These are phyloP conservation scores for Cadophora sp. DNA, from an alignment of 2,329 filamentous ascomycete genomes.

Conservation along the genomic window DNA sequence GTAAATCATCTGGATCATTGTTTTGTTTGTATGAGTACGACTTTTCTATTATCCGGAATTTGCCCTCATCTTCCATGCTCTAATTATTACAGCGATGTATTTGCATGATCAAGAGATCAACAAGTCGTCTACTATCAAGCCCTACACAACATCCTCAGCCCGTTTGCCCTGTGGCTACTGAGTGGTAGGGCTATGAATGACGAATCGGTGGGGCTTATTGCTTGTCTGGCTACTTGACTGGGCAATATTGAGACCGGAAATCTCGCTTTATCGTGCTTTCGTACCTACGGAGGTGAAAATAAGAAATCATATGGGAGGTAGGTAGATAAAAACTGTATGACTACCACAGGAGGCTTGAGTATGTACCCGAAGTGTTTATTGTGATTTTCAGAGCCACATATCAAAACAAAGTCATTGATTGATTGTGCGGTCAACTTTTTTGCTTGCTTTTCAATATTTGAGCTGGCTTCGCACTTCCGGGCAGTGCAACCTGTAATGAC, in stretches of 20 bases:
- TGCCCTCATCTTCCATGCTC: not conserved
- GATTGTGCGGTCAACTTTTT: not conserved
- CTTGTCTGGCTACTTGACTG: not conserved
- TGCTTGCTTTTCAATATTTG: not conserved
- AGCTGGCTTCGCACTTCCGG: not conserved
- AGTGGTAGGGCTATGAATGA: constrained; percentile 9
- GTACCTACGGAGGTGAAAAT: too few relatives aligned
- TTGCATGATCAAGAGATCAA: not conserved
- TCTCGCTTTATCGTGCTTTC: not conserved
- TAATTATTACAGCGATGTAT: not conserved
- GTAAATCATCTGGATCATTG: constrained; percentile 9
- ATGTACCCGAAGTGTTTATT: constrained; percentile 1
- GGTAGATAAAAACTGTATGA: not conserved
- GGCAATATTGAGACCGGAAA: not conserved
- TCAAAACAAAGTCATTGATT: constrained; percentile 25
- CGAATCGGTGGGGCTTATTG: constrained; percentile 2
- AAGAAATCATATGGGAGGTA: not conserved
- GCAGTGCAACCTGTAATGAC: not conserved
- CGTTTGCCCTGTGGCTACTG: not conserved
- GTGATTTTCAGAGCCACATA: constrained; percentile 9
- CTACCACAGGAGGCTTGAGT: not conserved
- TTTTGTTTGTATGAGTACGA: not conserved
- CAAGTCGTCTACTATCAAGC: not conserved
- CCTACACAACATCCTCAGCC: not conserved
- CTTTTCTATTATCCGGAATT: not conserved